Evolutionary conservation across 2,329 filamentous ascomycete genomes (phyloP), one percentile per base, ranked within the genome.

Genomic region (Knoxdaviesia proteae): DNA sequence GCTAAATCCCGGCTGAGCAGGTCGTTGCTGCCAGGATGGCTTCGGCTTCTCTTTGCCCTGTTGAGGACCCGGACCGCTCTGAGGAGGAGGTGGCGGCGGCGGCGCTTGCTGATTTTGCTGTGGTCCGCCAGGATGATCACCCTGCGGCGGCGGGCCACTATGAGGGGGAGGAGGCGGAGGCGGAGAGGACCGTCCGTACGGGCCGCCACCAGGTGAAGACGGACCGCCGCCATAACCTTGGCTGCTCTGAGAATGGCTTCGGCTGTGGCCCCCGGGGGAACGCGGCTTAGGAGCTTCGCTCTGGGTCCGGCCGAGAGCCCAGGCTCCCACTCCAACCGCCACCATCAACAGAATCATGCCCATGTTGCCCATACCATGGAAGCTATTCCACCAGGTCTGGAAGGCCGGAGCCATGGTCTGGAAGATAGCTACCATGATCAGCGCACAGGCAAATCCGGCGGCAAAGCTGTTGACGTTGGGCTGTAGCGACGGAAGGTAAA

Each of bases 381-480:
- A 76, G 44, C 72, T 69, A 34, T 70, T 63, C 61, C 82, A 78
- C 80, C 83, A 93, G 41, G 69, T 63, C 51, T 74, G 75, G 49
- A 88, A 65, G 5, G 80, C 74, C 0, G 87, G 87, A 32, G 80
- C 71, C 50, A 88, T 66, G 47, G 71, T 73, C 47, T 79, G 71
- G 60, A 77, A 84, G n/a, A 92, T 54, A 2, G 77, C 71, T 10
- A 90, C 76, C 7, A 77, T 62, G 36, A 83, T 65, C 34, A 94
- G 61, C 3, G 84, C 84, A 46, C 74, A 79, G 36, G 77, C 80
- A 51, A 86, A 84, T 32, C 88, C 88, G 4, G 87, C 86, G 29
- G 86, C 69, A 58, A 94, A 96, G 61, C 84, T 93, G 59, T 94
- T 94, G 53, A 80, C 69, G 53, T 90, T 83, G 20, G 84, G 80